phyloP scores from a whole-genome alignment of 2,329 filamentous ascomycete genomes.

The Cryphonectria carpinicola region DNA sequence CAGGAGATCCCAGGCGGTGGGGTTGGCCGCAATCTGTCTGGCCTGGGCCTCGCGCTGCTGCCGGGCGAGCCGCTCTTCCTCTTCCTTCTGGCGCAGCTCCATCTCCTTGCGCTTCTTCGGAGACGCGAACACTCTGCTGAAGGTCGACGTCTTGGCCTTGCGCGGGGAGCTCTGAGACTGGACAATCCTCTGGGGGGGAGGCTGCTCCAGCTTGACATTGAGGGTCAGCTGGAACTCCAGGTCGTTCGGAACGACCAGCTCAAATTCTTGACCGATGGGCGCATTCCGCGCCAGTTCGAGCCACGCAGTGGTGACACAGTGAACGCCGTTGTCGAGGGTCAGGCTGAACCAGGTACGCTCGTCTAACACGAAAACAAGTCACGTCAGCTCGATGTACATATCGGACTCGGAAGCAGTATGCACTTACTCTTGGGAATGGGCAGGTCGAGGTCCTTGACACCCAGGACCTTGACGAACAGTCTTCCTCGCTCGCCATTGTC shows the following conservation, averaged over 20 bases:
- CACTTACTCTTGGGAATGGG: conserved; percentile 87
- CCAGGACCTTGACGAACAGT: conserved; percentile 98
- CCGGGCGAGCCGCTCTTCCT: conserved; percentile 73
- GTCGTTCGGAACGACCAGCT: conserved; percentile 94
- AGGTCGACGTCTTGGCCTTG: conserved; percentile 81
- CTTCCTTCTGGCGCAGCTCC: conserved; percentile 81
- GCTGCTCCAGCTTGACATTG: conserved; percentile 90
- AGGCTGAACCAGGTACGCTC: conserved; percentile 94
- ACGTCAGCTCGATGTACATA: conserved; percentile 28
- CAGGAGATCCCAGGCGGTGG: conserved; percentile 82
- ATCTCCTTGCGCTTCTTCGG: conserved; percentile 97
- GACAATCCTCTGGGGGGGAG: conserved; percentile 60
- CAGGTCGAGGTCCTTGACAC: conserved; percentile 92
- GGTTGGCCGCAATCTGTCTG: conserved; percentile 64
- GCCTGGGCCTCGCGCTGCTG: conserved; percentile 67
- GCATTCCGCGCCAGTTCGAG: conserved; percentile 89
- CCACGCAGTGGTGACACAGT: conserved; percentile 97
- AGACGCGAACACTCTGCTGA: conserved; percentile 90
- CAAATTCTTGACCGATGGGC: conserved; percentile 96
- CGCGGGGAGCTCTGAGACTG: conserved; percentile 65
- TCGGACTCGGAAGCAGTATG: neutral
- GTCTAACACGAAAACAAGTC: conserved; percentile 53
- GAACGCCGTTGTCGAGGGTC: conserved; percentile 96
- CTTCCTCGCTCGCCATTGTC: conserved; percentile 87
- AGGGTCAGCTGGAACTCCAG: conserved; percentile 98